Base-by-base conservation (phyloP, 1,284 basidiomycete species). In the Cystobasidiaceae sp. region DNA sequence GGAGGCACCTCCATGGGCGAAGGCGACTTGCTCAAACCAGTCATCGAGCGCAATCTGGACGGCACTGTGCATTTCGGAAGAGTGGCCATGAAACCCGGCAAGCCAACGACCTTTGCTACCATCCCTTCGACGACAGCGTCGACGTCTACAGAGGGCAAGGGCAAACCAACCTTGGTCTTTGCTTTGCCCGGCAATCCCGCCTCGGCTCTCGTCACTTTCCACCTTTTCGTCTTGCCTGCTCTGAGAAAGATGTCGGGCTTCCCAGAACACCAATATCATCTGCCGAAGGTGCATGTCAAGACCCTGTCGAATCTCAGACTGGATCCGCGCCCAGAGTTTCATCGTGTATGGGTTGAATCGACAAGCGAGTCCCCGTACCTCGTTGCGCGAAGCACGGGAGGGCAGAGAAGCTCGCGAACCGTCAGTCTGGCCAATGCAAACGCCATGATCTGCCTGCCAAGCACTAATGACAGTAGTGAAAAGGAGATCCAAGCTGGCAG, bases 1-100 rank as follows among this genome's bases (percentile, higher is more conserved):
- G 90, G 91, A 11, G 90, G 90, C 2, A 92, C 90, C 1, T 89
- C 87, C 4, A 93, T 93, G 90, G 90, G 90, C 2, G 83, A 90
- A 9, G 84, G 84, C 0, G 90, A 93, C 75, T 80, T 93, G 28
- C 77, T 93, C 49, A 93, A 93, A 75, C 90, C 91, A 0, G 83
- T 92, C 59, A 86, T 93, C 67, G 91, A 93, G 76, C 82, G 85
- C 19, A 80, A 86, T 32, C 82, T 93, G 52, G 73, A 80, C 13
- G 90, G 88, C 0, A 84, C 81, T 1, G 81, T 91, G 15, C 87
- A 90, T 72, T 91, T 92, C 74, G 90, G 90, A 1, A 80, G 90
- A 1, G 79, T 81, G 13, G 78, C 79, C 1, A 79, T 81, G 78
- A 80, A 80, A 69, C 80, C 80, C 1, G 78, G 75, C 13, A 89